Evolutionary conservation across 306 rosid species (phyloP), one percentile per base, ranked within the genome.

Genomic region (Cicer judaicum): DNA sequence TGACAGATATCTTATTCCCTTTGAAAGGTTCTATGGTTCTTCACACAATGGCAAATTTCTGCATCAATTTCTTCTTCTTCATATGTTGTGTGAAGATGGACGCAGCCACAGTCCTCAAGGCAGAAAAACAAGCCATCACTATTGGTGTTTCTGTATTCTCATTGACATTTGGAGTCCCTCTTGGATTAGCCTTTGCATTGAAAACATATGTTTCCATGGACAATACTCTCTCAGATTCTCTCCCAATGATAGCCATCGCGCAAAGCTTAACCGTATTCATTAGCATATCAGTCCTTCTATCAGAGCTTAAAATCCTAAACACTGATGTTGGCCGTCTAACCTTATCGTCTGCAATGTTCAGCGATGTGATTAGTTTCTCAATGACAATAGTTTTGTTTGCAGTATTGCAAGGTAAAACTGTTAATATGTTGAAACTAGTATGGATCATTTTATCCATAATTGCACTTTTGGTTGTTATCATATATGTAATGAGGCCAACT

Each of bases 291-390:
- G 60, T 68, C 59, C 83, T 91, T 18, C 65, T 88, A 8, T 59
- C 82, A 2, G 95, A 91, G 75, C 87, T 91, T 36, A 88, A 85
- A 56, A 39, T 88, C 52, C 75, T 84, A 9, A 91, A 89, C 87
- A 76, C 89, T 0, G 91, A 89, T 10, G 49, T 89, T 0, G 92
- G 94, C 46, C 91, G 88, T 16, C 68, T 86, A 2, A 79, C 97
- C 13, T 66, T 89, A 75, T 70, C 89, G 2, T 34, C 82, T 0
- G 64, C 97, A 50, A 42, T 81, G 78, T 82, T 83, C 52, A 43
- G 80, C 5, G 92, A 89, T 55, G 6, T 54, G 13, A 1, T 77
- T 44, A 86, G 91, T 34, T 49, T 91, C 10, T 0, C 0, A 14
- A 0, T 72, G 66, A 7, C 70, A 4, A 73, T 60, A 0, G 0